Percentiles rank a stretch among this genome's conserved stretches.
Conservation (phyloP, 139 green algal species). For the Ettlia oleoabundans region DNA sequence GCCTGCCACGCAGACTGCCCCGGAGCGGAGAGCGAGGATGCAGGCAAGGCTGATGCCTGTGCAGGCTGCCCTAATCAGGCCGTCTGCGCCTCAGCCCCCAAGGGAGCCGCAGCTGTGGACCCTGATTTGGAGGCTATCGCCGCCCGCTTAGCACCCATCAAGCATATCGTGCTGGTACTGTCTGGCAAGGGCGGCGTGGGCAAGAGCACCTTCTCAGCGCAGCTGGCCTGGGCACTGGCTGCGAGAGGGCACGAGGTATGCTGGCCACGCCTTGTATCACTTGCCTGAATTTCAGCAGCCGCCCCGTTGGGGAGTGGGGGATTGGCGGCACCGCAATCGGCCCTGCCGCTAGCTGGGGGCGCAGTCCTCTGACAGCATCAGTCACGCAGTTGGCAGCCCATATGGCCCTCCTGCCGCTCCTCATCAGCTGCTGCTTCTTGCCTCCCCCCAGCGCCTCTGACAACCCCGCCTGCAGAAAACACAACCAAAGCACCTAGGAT, state of each 20-base stretch:
- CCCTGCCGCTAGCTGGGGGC: too few relatives aligned
- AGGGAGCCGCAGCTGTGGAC: constrained; percentile 87
- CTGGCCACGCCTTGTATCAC: not conserved
- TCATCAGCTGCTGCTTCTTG: too few relatives aligned
- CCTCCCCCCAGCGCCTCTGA: too few relatives aligned
- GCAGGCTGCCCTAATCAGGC: constrained; percentile 94
- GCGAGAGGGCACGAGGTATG: constrained; percentile 67
- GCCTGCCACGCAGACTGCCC: constrained; percentile 75
- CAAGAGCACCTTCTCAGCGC: constrained; percentile 94
- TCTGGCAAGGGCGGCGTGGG: constrained; percentile 98
- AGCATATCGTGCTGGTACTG: constrained; percentile 95
- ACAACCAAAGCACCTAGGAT: too few relatives aligned
- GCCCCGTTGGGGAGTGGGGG: too few relatives aligned
- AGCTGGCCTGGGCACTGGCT: constrained; percentile 92
- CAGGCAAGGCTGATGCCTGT: constrained; percentile 85
- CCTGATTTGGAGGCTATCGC: constrained; percentile 86
- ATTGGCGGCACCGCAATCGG: too few relatives aligned
- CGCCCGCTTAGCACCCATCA: constrained; percentile 76
- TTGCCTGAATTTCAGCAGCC: not conserved
- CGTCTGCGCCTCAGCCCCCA: constrained; percentile 86
- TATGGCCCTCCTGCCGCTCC: not conserved
- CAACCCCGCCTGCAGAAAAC: too few relatives aligned
- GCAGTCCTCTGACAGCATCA: too few relatives aligned
- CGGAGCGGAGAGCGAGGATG: constrained; percentile 76
- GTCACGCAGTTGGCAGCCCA: too few relatives aligned